These are phyloP conservation scores for Lachancea thermotolerans DNA, from an alignment of 805 yeast genomes.

Conservation along the genomic window DNA sequence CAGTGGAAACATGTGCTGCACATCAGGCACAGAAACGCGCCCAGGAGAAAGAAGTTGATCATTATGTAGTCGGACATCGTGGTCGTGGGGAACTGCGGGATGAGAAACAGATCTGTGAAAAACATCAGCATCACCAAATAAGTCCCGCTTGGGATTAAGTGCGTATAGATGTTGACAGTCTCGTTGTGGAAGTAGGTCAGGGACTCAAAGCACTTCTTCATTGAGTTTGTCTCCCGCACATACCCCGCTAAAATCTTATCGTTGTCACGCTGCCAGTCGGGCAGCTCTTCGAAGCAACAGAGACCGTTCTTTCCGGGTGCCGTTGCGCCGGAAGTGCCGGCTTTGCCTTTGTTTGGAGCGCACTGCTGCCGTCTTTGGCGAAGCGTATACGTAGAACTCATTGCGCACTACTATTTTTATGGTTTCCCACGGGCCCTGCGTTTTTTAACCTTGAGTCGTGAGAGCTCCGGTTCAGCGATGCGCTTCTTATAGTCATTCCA, in stretches of 20 bases:
- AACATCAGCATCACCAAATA: slow-evolving; percentile 25
- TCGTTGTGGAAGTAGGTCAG: slow-evolving; percentile 60
- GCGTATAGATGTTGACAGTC: slow-evolving; percentile 64
- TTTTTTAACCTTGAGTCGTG: too few relatives aligned
- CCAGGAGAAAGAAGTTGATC: slow-evolving; percentile 47
- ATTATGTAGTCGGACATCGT: slow-evolving; percentile 42
- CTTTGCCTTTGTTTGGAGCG: neutral
- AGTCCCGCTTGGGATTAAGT: slow-evolving; percentile 40
- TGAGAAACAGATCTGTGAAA: slow-evolving; percentile 24
- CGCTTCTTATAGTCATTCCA: too few relatives aligned
- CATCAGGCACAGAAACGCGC: slow-evolving; percentile 52
- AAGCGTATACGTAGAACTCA: neutral
- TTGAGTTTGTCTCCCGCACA: slow-evolving; percentile 49
- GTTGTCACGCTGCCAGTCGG: slow-evolving; percentile 71
- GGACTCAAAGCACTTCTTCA: slow-evolving; percentile 40
- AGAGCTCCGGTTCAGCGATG: too few relatives aligned
- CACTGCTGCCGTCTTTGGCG: neutral
- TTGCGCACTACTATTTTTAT: neutral
- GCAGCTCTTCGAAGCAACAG: slow-evolving; percentile 47
- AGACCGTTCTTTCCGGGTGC: slow-evolving; percentile 6
- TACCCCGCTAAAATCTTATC: slow-evolving; percentile 60
- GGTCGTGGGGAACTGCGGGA: slow-evolving; percentile 32
- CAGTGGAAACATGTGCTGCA: slow-evolving; percentile 64
- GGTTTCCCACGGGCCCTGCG: neutral
- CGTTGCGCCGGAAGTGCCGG: neutral